Conservation (phyloP, 2,329 filamentous ascomycete genomes). For the Fusarium scirpi region DNA sequence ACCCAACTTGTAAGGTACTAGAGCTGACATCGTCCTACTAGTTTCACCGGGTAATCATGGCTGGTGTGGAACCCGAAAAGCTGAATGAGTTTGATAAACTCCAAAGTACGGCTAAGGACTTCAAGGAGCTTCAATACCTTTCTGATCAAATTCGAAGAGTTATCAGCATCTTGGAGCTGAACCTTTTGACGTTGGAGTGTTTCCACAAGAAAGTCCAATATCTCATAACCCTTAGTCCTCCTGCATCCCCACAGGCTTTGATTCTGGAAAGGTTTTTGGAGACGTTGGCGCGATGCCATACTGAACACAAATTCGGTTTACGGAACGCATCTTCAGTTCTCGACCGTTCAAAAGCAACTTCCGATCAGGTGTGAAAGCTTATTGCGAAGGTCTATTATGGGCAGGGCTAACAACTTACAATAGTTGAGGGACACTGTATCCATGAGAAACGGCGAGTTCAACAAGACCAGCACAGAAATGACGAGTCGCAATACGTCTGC, state of each 20-base stretch:
- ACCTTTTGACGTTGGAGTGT: not conserved
- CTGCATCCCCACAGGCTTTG: no score
- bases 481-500: not conserved
- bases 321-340: not conserved
- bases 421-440: not conserved
- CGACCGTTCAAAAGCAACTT: not conserved
- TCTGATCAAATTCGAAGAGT: not conserved
- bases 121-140: not conserved
- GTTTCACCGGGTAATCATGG: not conserved
- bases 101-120: not conserved
- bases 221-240: not conserved
- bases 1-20: no score
- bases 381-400: no score
- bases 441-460: not conserved
- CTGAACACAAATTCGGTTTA: not conserved
- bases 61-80: not conserved
- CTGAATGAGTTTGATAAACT: not conserved
- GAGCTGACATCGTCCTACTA: not conserved
- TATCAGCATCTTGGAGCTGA: not conserved
- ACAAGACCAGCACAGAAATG: not conserved
- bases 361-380: not conserved
- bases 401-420: accelerated
- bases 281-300: not conserved
- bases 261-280: not conserved
- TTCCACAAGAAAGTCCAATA: not conserved